Evolutionary conservation across 805 yeast genomes (phyloP).

Genomic region (Kodamaea nitidulidarum): DNA sequence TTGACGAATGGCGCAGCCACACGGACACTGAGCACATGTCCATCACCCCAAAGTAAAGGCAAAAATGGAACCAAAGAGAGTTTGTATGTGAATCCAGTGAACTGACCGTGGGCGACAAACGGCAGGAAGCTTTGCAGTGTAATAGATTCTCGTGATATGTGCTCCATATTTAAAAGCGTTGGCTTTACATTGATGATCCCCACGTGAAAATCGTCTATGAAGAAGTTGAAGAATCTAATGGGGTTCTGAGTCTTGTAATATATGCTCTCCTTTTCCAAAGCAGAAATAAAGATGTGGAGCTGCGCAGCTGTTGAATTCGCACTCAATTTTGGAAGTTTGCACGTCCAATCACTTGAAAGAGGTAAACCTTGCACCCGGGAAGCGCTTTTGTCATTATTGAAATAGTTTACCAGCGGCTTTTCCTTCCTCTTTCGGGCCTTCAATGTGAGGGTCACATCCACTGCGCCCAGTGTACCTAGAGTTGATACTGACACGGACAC

Average conservation of each 20-base stretch:
- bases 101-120: constrained; percentile 24
- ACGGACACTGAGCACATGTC: constrained; percentile 16
- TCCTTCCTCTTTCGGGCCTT: constrained; percentile 6
- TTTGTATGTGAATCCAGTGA: constrained; percentile 24
- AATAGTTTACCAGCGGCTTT: constrained; percentile 8
- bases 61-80: constrained; percentile 24
- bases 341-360: constrained; percentile 4
- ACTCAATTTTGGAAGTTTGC: constrained; percentile 1
- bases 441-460: constrained; percentile 2
- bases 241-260: constrained; percentile 18
- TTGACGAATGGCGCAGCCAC: constrained; percentile 5
- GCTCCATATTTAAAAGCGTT: constrained; percentile 22
- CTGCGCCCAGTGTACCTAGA: constrained; percentile 3
- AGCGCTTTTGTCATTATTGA: constrained; percentile 6
- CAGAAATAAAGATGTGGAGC: constrained; percentile 23
- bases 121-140: constrained; percentile 19
- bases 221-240: constrained; percentile 24
- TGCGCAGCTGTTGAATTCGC: constrained; percentile 22
- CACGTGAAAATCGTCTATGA: constrained; percentile 18
- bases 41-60: constrained; percentile 25
- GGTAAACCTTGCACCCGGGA: neutral
- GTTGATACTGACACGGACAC: constrained; percentile 1
- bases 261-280: constrained; percentile 18
- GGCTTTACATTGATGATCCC: constrained; percentile 27
- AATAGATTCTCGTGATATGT: constrained; percentile 9